Evolutionary conservation across 768 basidiomycete genomes (phyloP).

Genomic region (Kwoniella newhampshirensis): DNA sequence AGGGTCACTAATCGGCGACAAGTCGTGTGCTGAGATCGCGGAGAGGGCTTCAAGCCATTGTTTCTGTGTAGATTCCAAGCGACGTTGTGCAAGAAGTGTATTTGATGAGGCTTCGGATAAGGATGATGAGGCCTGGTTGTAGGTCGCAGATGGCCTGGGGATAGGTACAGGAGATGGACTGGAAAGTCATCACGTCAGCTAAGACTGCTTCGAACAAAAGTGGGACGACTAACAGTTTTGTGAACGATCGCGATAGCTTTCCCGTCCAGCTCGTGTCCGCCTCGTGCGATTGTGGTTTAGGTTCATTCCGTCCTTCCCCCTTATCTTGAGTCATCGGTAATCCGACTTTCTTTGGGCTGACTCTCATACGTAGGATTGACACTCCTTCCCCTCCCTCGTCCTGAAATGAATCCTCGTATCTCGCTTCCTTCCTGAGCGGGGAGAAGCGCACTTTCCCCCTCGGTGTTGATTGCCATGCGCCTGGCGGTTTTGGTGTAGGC

Average conservation of each 20-base stretch:
- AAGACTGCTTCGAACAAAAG: too few relatives aligned
- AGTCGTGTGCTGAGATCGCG: background rate
- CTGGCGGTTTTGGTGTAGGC: constrained; percentile 25
- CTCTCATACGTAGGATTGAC: constrained; percentile 30
- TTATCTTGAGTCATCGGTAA: too few relatives aligned
- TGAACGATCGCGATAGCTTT: background rate
- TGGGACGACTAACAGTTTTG: too few relatives aligned
- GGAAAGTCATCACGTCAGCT: too few relatives aligned
- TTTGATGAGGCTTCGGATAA: constrained; percentile 14
- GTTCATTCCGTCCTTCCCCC: background rate
- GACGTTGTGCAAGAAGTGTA: constrained; percentile 9
- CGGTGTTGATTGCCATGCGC: constrained; percentile 20
- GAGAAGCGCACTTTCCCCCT: constrained; percentile 30
- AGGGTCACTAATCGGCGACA: background rate
- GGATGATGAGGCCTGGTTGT: constrained; percentile 3
- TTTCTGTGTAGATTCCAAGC: constrained; percentile 24
- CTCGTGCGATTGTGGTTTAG: background rate
- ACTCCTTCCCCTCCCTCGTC: constrained; percentile 11
- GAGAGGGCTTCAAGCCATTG: constrained; percentile 36
- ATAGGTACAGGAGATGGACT: background rate
- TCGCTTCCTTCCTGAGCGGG: constrained; percentile 15
- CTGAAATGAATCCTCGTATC: constrained; percentile 1
- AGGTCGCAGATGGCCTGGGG: constrained; percentile 8
- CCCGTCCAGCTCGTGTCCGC: constrained; percentile 8
- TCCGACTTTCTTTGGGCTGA: constrained; percentile 19